A percentile compares a stretch with the other conserved stretches of the same genome.
These are phyloP conservation scores for Phyllosticta citribraziliensis DNA, from an alignment of 2,329 filamentous ascomycete genomes.

Conservation along the genomic window DNA sequence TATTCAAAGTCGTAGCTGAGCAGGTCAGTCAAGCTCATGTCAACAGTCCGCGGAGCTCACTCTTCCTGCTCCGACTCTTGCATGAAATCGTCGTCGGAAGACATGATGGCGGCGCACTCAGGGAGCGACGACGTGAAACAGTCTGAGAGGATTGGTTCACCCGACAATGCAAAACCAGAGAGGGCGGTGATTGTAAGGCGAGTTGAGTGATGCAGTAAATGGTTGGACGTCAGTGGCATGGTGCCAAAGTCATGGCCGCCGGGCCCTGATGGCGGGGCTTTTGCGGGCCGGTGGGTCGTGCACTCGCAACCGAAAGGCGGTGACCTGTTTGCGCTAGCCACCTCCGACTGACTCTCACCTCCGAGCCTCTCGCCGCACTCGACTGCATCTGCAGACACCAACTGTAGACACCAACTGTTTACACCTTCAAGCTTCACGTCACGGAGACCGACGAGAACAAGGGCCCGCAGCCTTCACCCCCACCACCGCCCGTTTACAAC, in stretches of 20 bases:
- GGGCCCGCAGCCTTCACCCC: not conserved
- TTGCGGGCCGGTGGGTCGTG: not conserved
- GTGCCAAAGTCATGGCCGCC: not conserved
- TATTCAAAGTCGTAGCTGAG: constrained; percentile 89
- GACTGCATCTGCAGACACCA: not conserved
- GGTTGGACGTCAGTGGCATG: not conserved
- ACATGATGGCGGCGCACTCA: constrained; percentile 45
- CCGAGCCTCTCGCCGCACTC: not conserved
- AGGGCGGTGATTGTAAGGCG: not conserved
- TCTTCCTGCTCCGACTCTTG: constrained; percentile 82
- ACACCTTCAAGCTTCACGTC: not conserved
- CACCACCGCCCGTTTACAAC: too few species aligned
- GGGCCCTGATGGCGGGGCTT: not conserved
- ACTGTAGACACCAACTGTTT: not conserved
- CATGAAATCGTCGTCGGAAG: constrained; percentile 86
- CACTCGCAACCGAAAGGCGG: not conserved
- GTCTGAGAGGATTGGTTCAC: not conserved
- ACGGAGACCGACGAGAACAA: not conserved
- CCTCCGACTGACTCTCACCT: not conserved
- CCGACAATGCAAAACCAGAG: constrained; percentile 53
- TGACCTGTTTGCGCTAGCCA: not conserved
- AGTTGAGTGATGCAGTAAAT: not conserved
- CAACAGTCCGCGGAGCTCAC: constrained; percentile 36
- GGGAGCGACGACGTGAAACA: not conserved
- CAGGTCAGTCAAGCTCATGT: constrained; percentile 17